Base-by-base conservation (phyloP, 2,329 filamentous ascomycete genomes). In the Xylaria polymorpha region DNA sequence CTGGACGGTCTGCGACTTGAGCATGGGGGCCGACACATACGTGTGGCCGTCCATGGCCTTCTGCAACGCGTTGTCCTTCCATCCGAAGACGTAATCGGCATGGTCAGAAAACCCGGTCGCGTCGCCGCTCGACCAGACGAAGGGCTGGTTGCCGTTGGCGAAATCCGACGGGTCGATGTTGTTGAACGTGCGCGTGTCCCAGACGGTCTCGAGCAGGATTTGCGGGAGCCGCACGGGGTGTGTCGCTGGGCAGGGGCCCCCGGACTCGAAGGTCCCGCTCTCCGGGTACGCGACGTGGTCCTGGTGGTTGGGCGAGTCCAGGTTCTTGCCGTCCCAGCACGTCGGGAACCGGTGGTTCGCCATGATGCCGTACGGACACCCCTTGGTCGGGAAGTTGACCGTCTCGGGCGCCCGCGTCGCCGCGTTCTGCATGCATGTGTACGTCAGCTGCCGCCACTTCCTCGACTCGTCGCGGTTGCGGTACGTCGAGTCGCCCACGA, bases 271-370 rank as follows among this genome's bases (percentile, higher is more conserved):
- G 48, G 78, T 83, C 5, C 80, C 81, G 51, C 43, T 75, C 76
- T 76, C 82, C 64, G 83, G 81, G 70, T 83, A 85, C 10, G 84
- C 77, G 5, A 83, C 81, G 73, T 84, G 83, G 67, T 79, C 79
- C 66, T 79, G 74, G 63, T 77, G 75, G 66, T 77, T 76, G 25
- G 74, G 75, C 4, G 74, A 74, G 65, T 80, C 78, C n/a, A 77
- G 72, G 67, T 80, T 79, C 68, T 74, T 74, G 43, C 78, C 78
- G 48, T 80, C 78, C 78, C 77, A 80, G 69, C 77, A 78, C 4
- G 75, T 77, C 0, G 77, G 77, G 62, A 79, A 79, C 29, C 74
- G 58, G 70, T 83, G 81, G 74, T 83, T 83, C 3, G 81, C 80
- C 75, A 82, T 81, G 69, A 84, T 84, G 18, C 81, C 83, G n/a